Evolutionary conservation across 768 basidiomycete species (phyloP).

Genomic region (Sarcomyxa edulis): DNA sequence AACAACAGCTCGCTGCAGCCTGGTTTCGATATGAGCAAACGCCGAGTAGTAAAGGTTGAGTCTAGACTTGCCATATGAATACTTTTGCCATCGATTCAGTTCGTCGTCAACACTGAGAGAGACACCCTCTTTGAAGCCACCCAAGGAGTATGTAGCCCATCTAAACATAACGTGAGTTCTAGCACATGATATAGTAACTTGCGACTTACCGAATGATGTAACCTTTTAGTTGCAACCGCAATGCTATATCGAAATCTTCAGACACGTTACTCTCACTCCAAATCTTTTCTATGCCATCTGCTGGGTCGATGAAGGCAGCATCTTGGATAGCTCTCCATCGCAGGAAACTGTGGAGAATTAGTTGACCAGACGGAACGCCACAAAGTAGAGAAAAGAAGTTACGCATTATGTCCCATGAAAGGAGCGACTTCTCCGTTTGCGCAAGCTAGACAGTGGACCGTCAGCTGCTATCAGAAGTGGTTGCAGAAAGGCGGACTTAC

Average conservation of each 20-base stretch:
- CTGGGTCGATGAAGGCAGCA: constrained; percentile 64
- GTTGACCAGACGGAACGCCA: background rate
- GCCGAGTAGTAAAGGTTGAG: no score
- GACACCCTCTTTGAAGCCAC: constrained; percentile 89
- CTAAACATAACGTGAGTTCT: constrained; percentile 22
- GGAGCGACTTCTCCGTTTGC: constrained; percentile 81
- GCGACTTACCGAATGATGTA: constrained; percentile 55
- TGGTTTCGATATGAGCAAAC: constrained; percentile 42
- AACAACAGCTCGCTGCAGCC: constrained; percentile 68
- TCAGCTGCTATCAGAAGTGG: constrained; percentile 9
- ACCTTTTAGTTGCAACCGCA: constrained; percentile 54
- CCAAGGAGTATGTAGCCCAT: constrained; percentile 83
- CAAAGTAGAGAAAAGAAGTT: constrained; percentile 5
- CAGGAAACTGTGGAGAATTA: constrained; percentile 41
- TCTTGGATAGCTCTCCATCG: constrained; percentile 87
- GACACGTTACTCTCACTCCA: constrained; percentile 77
- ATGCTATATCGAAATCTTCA: constrained; percentile 81
- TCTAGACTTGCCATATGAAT: no score
- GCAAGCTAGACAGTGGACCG: constrained; percentile 42
- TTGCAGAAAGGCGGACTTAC: constrained; percentile 36
- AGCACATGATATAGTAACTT: background rate
- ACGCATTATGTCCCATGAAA: constrained; percentile 82
- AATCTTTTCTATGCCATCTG: constrained; percentile 63
- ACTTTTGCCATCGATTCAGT: constrained; percentile 87
- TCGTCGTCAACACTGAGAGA: constrained; percentile 86